Conservation (phyloP, 306 rosid species). For the Alnus glutinosa region DNA sequence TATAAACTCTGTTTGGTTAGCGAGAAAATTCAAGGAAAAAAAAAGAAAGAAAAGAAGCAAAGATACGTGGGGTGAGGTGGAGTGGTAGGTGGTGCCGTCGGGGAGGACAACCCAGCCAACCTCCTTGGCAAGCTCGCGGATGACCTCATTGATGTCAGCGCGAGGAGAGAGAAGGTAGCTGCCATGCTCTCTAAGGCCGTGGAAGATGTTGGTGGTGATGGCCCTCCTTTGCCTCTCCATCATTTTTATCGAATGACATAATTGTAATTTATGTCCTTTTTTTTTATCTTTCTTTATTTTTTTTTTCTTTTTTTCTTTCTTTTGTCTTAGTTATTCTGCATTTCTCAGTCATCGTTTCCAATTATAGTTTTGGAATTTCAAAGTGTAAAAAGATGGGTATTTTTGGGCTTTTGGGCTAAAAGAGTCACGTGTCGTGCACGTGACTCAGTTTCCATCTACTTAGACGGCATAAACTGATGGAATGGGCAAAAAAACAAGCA, state of each 20-base stretch:
- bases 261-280: too few species aligned
- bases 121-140: slow-evolving; percentile 47
- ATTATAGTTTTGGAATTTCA: too few species aligned
- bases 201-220: slow-evolving; percentile 55
- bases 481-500: too few species aligned
- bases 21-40: not conserved
- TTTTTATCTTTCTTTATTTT: too few species aligned
- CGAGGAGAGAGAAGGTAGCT: slow-evolving; percentile 48
- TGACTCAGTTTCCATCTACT: too few species aligned
- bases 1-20: not conserved
- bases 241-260: slow-evolving; percentile 38
- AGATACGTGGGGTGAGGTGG: not conserved
- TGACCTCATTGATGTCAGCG: slow-evolving; percentile 57
- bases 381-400: too few species aligned
- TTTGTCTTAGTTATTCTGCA: too few species aligned
- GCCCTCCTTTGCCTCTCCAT: slow-evolving; percentile 56
- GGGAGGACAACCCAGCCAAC: slow-evolving; percentile 50
- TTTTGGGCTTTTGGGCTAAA: too few species aligned
- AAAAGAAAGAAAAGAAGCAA: not conserved
- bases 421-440: too few species aligned
- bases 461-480: too few species aligned
- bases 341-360: too few species aligned
- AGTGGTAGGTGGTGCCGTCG: slow-evolving; percentile 54
- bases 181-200: slow-evolving; percentile 53
- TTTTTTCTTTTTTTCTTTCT: too few species aligned